Percentiles rank a stretch among this genome's conserved stretches.
phyloP scores from a whole-genome alignment of 495 filamentous ascomycete species.

The Penicillium fimorum region DNA sequence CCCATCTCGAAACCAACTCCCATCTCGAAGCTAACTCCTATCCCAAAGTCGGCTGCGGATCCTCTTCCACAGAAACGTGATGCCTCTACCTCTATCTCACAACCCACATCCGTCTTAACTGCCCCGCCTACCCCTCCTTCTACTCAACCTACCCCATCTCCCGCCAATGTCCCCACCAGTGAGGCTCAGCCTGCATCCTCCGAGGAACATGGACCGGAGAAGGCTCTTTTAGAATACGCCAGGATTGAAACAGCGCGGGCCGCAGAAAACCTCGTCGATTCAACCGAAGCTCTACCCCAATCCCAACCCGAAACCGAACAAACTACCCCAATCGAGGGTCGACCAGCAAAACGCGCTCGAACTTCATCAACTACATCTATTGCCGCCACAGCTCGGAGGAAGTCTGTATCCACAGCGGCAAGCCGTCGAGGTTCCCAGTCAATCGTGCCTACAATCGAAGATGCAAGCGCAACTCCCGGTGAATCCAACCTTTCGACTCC shows the following conservation, averaged over 20 bases:
- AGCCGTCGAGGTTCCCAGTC: constrained; percentile 16
- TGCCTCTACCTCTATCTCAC: constrained; percentile 7
- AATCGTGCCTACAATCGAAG: constrained; percentile 12
- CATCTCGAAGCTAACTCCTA: background rate
- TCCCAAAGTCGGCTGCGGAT: background rate
- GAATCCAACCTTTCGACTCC: constrained; percentile 19
- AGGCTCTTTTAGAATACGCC: constrained; percentile 1
- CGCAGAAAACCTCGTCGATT: constrained; percentile 1
- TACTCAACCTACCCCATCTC: background rate
- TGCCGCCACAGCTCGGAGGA: background rate
- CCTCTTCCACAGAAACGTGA: background rate
- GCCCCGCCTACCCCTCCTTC: constrained; percentile 6
- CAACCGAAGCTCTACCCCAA: background rate
- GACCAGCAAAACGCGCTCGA: constrained; percentile 16
- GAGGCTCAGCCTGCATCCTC: constrained; percentile 6
- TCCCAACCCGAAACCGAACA: constrained; percentile 3
- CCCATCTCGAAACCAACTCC: background rate
- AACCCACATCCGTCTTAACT: constrained; percentile 1
- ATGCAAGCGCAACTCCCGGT: constrained; percentile 13
- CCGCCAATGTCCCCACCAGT: background rate
- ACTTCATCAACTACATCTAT: constrained; percentile 16
- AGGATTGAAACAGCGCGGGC: constrained; percentile 6
- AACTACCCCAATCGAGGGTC: constrained; percentile 1
- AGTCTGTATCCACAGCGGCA: constrained; percentile 4
- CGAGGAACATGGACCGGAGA: constrained; percentile 7